phyloP scores from a whole-genome alignment of 2,329 filamentous ascomycete genomes.

The Aureobasidium mangrovei region DNA sequence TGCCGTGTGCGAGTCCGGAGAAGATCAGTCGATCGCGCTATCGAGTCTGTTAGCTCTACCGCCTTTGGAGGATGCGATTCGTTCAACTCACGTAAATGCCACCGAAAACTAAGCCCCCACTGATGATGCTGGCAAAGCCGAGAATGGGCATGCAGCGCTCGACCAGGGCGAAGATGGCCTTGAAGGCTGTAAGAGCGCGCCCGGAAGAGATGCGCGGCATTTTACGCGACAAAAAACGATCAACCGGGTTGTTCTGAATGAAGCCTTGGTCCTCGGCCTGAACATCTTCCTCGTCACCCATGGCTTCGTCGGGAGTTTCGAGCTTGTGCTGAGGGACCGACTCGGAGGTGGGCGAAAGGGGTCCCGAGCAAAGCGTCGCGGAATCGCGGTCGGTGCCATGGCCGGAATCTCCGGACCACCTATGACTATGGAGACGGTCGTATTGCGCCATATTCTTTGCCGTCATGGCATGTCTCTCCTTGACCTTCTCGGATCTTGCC shows the following conservation, averaged over 20 bases:
- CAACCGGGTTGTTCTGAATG: constrained; percentile 28
- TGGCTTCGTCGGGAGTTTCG: constrained; percentile 15
- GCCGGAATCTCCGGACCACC: constrained; percentile 36
- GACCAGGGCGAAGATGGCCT: constrained; percentile 53
- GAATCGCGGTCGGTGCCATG: constrained; percentile 22
- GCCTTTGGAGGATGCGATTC: background rate
- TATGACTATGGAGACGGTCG: constrained; percentile 25
- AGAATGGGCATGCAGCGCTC: constrained; percentile 68
- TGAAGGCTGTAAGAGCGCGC: constrained; percentile 49
- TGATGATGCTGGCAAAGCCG: constrained; percentile 62
- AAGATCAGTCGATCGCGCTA: constrained; percentile 62
- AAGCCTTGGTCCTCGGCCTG: constrained; percentile 37
- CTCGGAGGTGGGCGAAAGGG: constrained; percentile 26
- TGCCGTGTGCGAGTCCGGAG: constrained; percentile 78
- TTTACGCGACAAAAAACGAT: constrained; percentile 22
- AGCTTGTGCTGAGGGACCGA: constrained; percentile 18
- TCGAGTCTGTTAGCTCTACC: constrained; percentile 12
- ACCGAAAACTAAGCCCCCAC: constrained; percentile 63
- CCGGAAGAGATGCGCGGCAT: constrained; percentile 30
- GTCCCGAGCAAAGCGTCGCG: constrained; percentile 19
- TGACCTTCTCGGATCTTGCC: constrained; percentile 30
- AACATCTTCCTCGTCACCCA: constrained; percentile 37
- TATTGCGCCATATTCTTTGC: constrained; percentile 28
- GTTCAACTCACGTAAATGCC: constrained; percentile 64
- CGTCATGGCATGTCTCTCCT: constrained; percentile 16